Percentiles rank a stretch among this genome's conserved stretches.
These are phyloP conservation scores for Neurospora sp. DNA, from an alignment of 495 filamentous ascomycete genomes.

Conservation along the genomic window DNA sequence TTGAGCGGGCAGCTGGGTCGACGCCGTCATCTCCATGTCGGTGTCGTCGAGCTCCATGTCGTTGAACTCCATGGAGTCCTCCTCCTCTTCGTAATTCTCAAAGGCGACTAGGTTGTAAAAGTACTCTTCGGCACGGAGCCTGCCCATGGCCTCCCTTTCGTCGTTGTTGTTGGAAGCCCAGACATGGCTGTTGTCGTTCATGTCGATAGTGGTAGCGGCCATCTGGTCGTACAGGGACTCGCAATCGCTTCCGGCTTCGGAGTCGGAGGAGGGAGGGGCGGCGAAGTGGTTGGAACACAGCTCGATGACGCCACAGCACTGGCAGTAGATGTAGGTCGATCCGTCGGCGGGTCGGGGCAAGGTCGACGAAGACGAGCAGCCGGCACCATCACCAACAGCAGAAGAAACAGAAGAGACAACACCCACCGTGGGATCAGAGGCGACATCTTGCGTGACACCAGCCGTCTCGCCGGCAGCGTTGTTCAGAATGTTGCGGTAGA, in stretches of 20 bases:
- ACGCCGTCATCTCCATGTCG: not conserved
- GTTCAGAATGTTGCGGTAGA: slow-evolving; percentile 85
- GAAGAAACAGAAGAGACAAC: slow-evolving; percentile 17
- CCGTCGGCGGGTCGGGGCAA: not conserved
- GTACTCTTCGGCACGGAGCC: slow-evolving; percentile 1
- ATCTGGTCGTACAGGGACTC: not conserved
- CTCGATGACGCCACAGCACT: slow-evolving; percentile 10
- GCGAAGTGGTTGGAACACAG: slow-evolving; percentile 7
- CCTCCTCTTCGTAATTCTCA: slow-evolving; percentile 6
- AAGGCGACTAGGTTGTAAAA: slow-evolving; percentile 2
- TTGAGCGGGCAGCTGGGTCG: not conserved
- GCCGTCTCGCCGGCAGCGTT: slow-evolving; percentile 88
- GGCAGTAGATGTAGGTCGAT: slow-evolving; percentile 9
- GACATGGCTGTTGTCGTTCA: not conserved
- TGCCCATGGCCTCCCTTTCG: not conserved
- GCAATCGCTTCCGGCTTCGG: not conserved
- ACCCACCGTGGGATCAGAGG: slow-evolving; percentile 95
- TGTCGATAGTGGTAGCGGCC: not conserved
- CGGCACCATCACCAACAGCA: slow-evolving; percentile 7
- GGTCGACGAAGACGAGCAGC: slow-evolving; percentile 22
- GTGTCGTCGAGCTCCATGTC: not conserved
- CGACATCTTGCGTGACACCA: slow-evolving; percentile 93
- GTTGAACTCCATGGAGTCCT: not conserved
- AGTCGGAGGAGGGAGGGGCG: not conserved
- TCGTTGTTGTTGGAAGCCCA: not conserved